Percentiles rank a stretch among this genome's conserved stretches.
Evolutionary conservation across 1,284 basidiomycete genomes (phyloP).

Genomic region (Trichosporon inkin): DNA sequence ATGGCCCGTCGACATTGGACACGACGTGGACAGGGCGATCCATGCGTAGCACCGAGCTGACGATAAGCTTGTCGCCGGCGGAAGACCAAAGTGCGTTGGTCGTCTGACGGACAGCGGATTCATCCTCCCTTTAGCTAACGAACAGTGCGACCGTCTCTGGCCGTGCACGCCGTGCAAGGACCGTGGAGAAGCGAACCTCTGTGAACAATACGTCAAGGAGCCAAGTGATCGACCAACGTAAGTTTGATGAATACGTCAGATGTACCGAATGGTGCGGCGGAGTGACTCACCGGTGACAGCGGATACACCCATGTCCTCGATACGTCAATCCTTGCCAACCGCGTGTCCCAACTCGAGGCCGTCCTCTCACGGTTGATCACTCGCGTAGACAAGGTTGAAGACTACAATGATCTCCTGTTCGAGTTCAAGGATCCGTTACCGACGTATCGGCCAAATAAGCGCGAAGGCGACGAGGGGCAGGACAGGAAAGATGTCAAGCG

Average conservation of each 20-base stretch:
- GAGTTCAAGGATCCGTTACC: conserved; percentile 22
- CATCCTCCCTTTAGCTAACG: not conserved
- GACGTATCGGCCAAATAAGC: conserved; percentile 15
- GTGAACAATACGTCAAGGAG: conserved; percentile 24
- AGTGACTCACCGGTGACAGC: conserved; percentile 18
- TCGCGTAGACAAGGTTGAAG: conserved; percentile 17
- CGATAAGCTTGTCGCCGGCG: conserved; percentile 18
- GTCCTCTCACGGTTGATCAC: conserved; percentile 20
- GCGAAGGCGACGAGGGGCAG: conserved; percentile 7
- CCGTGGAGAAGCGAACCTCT: conserved; percentile 24
- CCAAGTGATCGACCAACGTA: conserved; percentile 23
- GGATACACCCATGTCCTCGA: conserved; percentile 31
- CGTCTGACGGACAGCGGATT: not conserved
- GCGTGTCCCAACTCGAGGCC: conserved; percentile 25
- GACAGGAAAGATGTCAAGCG: conserved; percentile 3
- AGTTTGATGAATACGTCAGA: not conserved
- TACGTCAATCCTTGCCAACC: conserved; percentile 25
- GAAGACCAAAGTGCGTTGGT: conserved; percentile 21
- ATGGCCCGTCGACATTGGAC: too few species aligned
- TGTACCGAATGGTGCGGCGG: not conserved
- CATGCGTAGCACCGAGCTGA: not conserved
- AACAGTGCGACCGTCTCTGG: conserved; percentile 21
- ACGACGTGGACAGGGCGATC: not conserved
- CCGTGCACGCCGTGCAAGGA: conserved; percentile 26
- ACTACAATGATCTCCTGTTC: conserved; percentile 19